phyloP scores from a whole-genome alignment of 345 rosid genomes.

The Sonneratia caseolaris region DNA sequence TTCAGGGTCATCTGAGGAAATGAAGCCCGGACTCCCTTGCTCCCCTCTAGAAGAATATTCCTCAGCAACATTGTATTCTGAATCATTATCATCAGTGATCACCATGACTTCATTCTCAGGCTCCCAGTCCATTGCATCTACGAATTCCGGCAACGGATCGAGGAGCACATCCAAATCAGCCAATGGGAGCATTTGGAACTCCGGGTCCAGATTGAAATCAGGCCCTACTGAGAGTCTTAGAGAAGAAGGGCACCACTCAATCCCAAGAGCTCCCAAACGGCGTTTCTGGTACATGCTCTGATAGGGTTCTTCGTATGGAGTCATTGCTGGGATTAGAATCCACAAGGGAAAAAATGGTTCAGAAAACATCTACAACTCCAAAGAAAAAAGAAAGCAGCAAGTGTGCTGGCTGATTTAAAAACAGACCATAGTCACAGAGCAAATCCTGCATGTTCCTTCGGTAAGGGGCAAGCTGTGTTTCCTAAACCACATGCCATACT shows the following conservation, averaged over 20 bases:
- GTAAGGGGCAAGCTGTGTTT: constrained; percentile 83
- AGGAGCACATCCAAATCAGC: constrained; percentile 65
- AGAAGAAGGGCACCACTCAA: constrained; percentile 83
- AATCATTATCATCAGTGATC: constrained; percentile 82
- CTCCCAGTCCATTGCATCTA: constrained; percentile 89
- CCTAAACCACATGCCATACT: constrained; percentile 37
- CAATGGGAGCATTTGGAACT: constrained; percentile 74
- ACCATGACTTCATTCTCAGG: constrained; percentile 55
- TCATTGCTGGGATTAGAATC: constrained; percentile 48
- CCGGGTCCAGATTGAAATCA: constrained; percentile 74
- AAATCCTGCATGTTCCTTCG: constrained; percentile 96
- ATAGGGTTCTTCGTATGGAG: constrained; percentile 91
- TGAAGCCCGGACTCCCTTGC: constrained; percentile 50
- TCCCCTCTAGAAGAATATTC: constrained; percentile 68
- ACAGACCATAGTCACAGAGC: constrained; percentile 91
- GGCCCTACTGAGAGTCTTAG: constrained; percentile 76
- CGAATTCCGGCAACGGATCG: constrained; percentile 77
- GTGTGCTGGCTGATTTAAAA: neutral
- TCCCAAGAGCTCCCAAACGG: constrained; percentile 78
- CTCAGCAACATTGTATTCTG: constrained; percentile 84
- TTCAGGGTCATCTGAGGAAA: constrained; percentile 51
- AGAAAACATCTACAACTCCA: constrained; percentile 8
- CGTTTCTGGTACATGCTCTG: constrained; percentile 94
- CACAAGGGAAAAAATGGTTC: constrained; percentile 13
- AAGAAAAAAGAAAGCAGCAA: constrained; percentile 2